These are phyloP conservation scores for Malus hybrid DNA, from an alignment of 331 rosid genomes.

Conservation along the genomic window DNA sequence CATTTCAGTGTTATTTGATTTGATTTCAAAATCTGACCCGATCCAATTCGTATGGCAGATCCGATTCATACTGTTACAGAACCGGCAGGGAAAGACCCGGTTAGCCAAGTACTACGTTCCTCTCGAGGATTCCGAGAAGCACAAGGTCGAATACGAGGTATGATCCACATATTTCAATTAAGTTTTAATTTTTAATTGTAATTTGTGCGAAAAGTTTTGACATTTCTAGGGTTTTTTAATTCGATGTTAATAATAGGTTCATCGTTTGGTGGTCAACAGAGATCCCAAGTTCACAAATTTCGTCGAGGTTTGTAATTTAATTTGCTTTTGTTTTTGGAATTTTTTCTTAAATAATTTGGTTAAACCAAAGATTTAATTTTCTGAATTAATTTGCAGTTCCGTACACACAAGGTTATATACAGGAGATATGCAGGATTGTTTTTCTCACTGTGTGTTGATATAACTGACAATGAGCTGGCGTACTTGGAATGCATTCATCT, in stretches of 20 bases:
- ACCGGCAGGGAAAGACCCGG: slow-evolving; percentile 66
- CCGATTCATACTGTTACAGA: slow-evolving; percentile 94
- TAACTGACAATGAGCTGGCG: slow-evolving; percentile 93
- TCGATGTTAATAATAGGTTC: slow-evolving; percentile 52
- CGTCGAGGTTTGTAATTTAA: slow-evolving; percentile 57
- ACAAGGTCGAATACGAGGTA: slow-evolving; percentile 98
- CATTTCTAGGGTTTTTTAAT: neutral
- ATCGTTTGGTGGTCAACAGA: slow-evolving; percentile 94
- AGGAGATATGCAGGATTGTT: slow-evolving; percentile 94
- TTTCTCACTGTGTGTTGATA: slow-evolving; percentile 96
- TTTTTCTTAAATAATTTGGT: neutral
- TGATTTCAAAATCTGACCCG: neutral
- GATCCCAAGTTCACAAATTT: slow-evolving; percentile 96
- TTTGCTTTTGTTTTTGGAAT: neutral
- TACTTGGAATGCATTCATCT: slow-evolving; percentile 96
- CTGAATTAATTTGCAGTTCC: slow-evolving; percentile 47
- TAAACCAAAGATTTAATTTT: neutral
- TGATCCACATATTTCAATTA: neutral
- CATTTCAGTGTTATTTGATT: neutral
- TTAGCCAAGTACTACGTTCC: slow-evolving; percentile 98
- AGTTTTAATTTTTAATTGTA: neutral
- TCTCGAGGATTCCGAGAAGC: slow-evolving; percentile 98
- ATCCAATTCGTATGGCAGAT: slow-evolving; percentile 41
- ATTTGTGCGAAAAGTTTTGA: neutral
- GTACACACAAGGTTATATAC: slow-evolving; percentile 91